A percentile compares a stretch with the other conserved stretches of the same genome.
Evolutionary conservation across 2,329 filamentous ascomycete species (phyloP).

Genomic region (Penicillium sclerotigenum): DNA sequence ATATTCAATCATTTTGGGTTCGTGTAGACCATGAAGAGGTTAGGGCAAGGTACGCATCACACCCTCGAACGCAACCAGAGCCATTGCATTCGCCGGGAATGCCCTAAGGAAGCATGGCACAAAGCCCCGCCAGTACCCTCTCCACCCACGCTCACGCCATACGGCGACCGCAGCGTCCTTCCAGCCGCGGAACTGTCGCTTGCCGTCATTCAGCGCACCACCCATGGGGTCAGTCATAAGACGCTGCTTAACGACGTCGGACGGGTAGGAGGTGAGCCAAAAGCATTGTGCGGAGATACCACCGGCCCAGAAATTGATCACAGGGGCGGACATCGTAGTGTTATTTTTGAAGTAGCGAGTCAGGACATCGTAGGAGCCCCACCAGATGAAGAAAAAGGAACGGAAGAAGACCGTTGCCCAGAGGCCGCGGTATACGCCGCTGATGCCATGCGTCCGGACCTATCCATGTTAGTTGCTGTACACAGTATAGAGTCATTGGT

Average conservation of each 20-base stretch:
- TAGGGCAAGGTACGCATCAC: conserved; percentile 65
- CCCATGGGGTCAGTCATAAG: conserved; percentile 95
- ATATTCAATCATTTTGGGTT: background rate
- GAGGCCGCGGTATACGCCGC: conserved; percentile 82
- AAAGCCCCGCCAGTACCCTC: conserved; percentile 90
- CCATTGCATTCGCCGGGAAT: conserved; percentile 94
- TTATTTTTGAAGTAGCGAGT: conserved; percentile 63
- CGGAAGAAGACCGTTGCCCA: conserved; percentile 82
- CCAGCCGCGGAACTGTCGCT: conserved; percentile 70
- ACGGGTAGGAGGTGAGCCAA: conserved; percentile 89
- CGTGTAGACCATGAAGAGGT: conserved; percentile 3
- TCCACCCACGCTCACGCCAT: conserved; percentile 70
- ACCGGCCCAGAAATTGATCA: conserved; percentile 95
- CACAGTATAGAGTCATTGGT: background rate
- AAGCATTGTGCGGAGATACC: conserved; percentile 91
- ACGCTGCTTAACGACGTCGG: conserved; percentile 90
- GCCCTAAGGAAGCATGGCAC: conserved; percentile 88
- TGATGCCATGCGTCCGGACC: conserved; percentile 64
- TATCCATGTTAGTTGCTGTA: conserved; percentile 17
- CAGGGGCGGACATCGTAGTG: conserved; percentile 70
- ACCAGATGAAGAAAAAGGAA: conserved; percentile 96
- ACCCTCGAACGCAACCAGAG: conserved; percentile 87
- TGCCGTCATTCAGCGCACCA: conserved; percentile 63
- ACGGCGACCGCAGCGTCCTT: conserved; percentile 73
- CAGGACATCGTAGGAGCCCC: conserved; percentile 89